Percentiles rank a stretch among this genome's conserved stretches.
Conservation (phyloP, 345 rosid species). For the Trapa incisa region DNA sequence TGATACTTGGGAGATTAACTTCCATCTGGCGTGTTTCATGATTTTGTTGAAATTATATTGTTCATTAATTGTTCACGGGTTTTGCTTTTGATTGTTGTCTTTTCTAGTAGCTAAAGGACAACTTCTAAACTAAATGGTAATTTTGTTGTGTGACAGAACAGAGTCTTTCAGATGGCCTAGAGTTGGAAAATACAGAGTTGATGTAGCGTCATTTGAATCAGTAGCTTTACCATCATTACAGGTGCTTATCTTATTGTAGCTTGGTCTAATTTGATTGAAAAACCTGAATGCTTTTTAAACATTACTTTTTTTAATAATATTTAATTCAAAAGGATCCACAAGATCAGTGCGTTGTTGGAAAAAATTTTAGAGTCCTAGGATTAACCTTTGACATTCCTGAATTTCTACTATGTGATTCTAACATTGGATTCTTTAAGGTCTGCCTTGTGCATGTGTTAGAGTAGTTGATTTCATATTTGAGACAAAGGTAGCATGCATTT, state of each 20-base stretch:
- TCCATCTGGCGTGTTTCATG: neutral
- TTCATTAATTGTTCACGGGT: neutral
- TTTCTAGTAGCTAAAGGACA: neutral
- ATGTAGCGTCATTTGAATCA: slow-evolving; percentile 51
- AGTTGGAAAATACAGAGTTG: slow-evolving; percentile 65
- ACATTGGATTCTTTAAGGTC: neutral
- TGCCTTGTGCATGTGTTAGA: neutral
- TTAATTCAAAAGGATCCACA: neutral
- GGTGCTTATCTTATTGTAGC: slow-evolving; percentile 17
- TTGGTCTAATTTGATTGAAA: neutral
- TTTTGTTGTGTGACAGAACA: slow-evolving; percentile 25
- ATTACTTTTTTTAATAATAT: neutral
- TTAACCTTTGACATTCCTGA: neutral
- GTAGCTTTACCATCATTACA: slow-evolving; percentile 59
- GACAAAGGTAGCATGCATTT: neutral
- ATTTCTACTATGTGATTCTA: neutral
- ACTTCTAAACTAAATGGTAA: neutral
- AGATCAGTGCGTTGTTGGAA: neutral
- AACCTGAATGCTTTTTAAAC: neutral
- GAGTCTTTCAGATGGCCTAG: slow-evolving; percentile 51
- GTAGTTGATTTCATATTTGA: neutral
- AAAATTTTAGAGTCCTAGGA: neutral
- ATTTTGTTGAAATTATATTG: neutral
- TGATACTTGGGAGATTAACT: neutral
- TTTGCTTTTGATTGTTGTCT: neutral